Evolutionary conservation across 23 red algal species (phyloP).

Genomic region (Agarophyton chilense): DNA sequence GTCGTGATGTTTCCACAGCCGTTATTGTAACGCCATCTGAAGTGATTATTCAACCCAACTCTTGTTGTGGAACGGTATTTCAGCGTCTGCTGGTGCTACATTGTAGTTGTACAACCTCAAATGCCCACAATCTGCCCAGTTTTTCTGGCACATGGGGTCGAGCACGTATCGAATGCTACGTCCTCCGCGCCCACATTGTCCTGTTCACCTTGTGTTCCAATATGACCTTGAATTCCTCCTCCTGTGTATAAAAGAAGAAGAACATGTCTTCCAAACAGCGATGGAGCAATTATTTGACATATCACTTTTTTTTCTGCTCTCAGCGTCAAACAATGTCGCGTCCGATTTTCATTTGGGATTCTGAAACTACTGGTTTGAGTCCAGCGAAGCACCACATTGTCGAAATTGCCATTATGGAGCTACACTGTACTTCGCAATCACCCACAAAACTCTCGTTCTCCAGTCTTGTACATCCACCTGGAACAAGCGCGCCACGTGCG

Average conservation of each 20-base stretch:
- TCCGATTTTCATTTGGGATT: constrained; percentile 51
- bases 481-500: neutral
- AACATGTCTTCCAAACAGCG: neutral
- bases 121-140: neutral
- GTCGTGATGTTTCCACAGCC: neutral
- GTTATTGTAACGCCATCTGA: neutral
- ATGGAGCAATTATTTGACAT: neutral
- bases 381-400: constrained; percentile 28
- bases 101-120: neutral
- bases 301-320: neutral
- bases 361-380: constrained; percentile 51
- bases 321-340: neutral
- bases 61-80: neutral
- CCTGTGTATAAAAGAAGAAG: neutral
- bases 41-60: neutral
- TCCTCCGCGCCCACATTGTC: neutral
- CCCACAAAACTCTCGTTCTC: constrained; percentile 15
- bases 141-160: neutral
- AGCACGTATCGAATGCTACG: neutral
- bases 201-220: neutral
- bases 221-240: neutral
- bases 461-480: constrained; percentile 26
- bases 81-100: neutral
- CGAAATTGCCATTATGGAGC: constrained; percentile 61
- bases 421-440: neutral